Conservation (phyloP, 164 flowering plant genomes). For the Piper betle region DNA sequence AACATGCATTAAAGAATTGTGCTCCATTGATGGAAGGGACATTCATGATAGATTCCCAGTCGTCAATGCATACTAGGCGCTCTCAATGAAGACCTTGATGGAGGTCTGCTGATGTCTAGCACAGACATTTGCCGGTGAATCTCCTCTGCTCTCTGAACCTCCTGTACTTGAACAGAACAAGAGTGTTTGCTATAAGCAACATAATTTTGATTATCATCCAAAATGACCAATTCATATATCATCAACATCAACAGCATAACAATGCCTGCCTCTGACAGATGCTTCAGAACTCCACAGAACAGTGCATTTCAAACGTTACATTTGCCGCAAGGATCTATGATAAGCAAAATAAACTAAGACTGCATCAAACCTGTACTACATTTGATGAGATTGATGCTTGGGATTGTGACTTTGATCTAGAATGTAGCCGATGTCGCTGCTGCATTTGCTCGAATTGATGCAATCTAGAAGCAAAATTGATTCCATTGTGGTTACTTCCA, state of each 20-base stretch:
- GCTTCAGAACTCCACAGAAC: no score
- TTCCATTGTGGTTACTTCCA: constrained; percentile 32
- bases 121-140: constrained; percentile 16
- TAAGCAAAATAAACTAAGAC: not conserved
- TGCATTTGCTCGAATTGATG: constrained; percentile 76
- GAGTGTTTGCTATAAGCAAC: not conserved
- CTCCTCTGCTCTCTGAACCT: constrained; percentile 39
- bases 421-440: constrained; percentile 49
- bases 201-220: not conserved
- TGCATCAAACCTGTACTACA: constrained; percentile 32
- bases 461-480: constrained; percentile 51
- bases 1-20: not conserved
- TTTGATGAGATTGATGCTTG: constrained; percentile 28
- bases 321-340: not conserved
- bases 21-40: not conserved
- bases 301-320: not conserved
- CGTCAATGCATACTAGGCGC: constrained; percentile 36
- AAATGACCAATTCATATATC: not conserved
- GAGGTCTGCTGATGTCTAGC: constrained; percentile 28
- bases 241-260: not conserved
- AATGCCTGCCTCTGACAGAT: constrained; percentile 1
- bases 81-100: constrained; percentile 53
- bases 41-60: not conserved
- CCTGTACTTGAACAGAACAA: not conserved
- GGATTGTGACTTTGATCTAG: constrained; percentile 32